Base-by-base conservation (phyloP, 306 rosid species). In the Sicyos baderoa region DNA sequence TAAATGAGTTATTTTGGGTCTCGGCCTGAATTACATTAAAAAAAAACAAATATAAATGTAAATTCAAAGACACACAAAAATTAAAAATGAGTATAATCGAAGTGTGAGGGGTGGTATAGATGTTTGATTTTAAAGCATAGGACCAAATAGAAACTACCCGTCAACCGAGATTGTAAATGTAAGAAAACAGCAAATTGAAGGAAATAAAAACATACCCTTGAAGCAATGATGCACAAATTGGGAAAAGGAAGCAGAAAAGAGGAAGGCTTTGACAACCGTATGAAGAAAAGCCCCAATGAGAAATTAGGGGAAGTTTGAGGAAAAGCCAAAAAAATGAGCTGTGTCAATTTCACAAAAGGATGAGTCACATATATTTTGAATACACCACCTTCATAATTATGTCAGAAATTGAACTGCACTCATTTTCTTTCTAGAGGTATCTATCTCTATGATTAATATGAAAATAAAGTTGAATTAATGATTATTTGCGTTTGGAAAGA, bases 271-370 rank as follows among this genome's bases (percentile, higher is more conserved):
- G 45, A 45, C 54, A 18, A 65, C 71, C 29, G 29, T 25, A 25
- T 65, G 71, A 65, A 22, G 70, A 42, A 40, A 63, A 11, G 70
- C 49, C 51, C 45, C n/a, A 40, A 40, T 63, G 51, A 19, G 69
- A 63, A 40, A 63, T 5, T 29, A 18, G 29, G 1, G 52, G 42
- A 40, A 42, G 48, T 44, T 44, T 18, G 13, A 65, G 68, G 9
- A 63, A 40, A 18, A 40, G 29, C 69, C 51, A 63, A 63, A 64
- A 63, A n/a, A 18, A 18, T n/a, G 49, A 27, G 68, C 27, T 32
- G 68, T 12, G n/a, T 37, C 35, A 35, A 37, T 37, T 5, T 37
- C 44, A 37, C 5, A 61, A 11, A 12, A 6, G 29, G 29, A 25
- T 25, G 29, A 25, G 29, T 25, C 66, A 60, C 14, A 60, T 37